Evolutionary conservation across 2,329 filamentous ascomycete species (phyloP), one percentile per base, ranked within the genome.

Genomic region (Fusarium vanettenii): DNA sequence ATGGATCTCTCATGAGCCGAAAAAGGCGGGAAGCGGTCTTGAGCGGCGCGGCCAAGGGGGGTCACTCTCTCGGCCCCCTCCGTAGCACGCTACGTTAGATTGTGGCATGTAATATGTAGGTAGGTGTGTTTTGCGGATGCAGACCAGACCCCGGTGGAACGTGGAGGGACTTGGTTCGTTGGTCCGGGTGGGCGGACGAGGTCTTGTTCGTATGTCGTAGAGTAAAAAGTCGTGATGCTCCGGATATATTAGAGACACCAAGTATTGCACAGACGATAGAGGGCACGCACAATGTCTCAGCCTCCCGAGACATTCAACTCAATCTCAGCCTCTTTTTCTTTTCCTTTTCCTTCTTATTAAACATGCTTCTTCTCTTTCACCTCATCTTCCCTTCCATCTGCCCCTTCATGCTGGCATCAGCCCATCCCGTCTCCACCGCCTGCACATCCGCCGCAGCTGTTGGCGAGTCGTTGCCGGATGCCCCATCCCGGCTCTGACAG

Each of bases 121-220:
- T 48, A 65, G 37, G 59, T 66, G 52, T 74, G 60, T 68, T 61
- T 67, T 63, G 67, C 56, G 16, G 60, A 64, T 55, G 60, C 60
- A 56, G 57, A 64, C 55, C 14, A 29, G 27, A 52, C 63, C 65
- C 61, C 56, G 55, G 65, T 35, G 62, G 66, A 63, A 76, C 73
- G 75, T 78, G 75, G 67, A 74, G 16, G 63, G 61, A 66, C 65
- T 64, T 75, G 75, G 73, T 73, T 76, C 66, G 71, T 68, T 65
- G 62, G 33, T 60, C 39, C 25, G 22, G 41, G 48, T 52, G 48
- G 48, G 25, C 48, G 48, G 48, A 18, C 25, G 48, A 52, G 25
- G 25, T n/a, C 10, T 31, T 29, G 4, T 52, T 52, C 48, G 18
- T 52, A n/a, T 11, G 45, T 16, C 35, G 31, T 9, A 55, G 25